Percentiles rank a stretch among this genome's conserved stretches.
These are phyloP conservation scores for Eragrostis curvula DNA, from an alignment of 176 grass and related monocot genomes.

Conservation along the genomic window DNA sequence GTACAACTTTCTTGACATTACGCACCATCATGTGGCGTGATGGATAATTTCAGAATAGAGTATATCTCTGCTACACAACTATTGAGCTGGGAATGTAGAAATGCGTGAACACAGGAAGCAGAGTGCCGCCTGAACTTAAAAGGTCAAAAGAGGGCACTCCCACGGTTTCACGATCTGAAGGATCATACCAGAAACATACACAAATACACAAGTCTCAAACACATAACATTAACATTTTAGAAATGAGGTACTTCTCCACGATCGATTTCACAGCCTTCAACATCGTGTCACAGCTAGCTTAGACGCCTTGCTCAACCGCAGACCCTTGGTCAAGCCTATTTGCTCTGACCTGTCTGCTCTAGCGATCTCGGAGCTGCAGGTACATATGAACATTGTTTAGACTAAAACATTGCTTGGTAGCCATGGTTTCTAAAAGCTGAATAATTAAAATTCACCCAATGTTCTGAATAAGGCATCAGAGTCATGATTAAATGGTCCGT, in stretches of 20 bases:
- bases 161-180: conserved; percentile 20
- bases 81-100: neutral
- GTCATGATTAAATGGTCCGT: neutral
- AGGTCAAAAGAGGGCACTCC: conserved; percentile 19
- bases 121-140: conserved; percentile 9
- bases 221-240: conserved; percentile 31
- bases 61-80: conserved; percentile 23
- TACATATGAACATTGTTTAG: conserved; percentile 27
- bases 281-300: conserved; percentile 31
- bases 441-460: conserved; percentile 14
- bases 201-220: conserved; percentile 11
- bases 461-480: neutral
- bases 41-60: conserved; percentile 17
- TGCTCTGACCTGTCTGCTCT: conserved; percentile 55
- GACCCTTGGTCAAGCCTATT: conserved; percentile 3
- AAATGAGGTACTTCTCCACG: conserved; percentile 30
- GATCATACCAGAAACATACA: conserved; percentile 37
- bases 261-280: conserved; percentile 33
- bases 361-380: conserved; percentile 56
- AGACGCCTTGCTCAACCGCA: neutral
- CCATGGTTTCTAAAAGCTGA: neutral
- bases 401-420: conserved; percentile 8
- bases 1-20: neutral
- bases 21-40: conserved; percentile 21
- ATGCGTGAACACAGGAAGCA: conserved; percentile 1